These are phyloP conservation scores for Skeletonema potamos DNA, from an alignment of 108 stramenopile species.

Conservation along the genomic window DNA sequence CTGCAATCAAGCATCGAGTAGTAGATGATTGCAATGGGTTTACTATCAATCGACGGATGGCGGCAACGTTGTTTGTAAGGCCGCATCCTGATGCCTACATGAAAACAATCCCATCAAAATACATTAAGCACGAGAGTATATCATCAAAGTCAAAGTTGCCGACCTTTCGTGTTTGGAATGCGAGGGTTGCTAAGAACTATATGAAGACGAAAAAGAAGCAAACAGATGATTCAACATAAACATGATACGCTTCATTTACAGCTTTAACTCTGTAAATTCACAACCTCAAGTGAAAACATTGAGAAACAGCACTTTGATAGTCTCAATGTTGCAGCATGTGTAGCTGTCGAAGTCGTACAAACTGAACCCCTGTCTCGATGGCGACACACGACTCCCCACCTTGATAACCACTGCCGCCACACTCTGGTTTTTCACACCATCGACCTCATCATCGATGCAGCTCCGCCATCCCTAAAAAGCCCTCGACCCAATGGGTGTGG, in stretches of 20 bases:
- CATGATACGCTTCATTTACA: not conserved
- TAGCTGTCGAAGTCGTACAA: too few species aligned
- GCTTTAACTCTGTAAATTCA: not conserved
- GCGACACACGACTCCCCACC: too few species aligned
- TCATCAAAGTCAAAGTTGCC: slow-evolving; percentile 20
- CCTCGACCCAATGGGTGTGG: too few species aligned
- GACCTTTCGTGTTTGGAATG: slow-evolving; percentile 38
- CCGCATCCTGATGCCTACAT: slow-evolving; percentile 56
- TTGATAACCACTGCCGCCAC: too few species aligned
- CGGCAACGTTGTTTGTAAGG: slow-evolving; percentile 78
- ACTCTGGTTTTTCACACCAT: too few species aligned
- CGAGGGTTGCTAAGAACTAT: slow-evolving; percentile 44
- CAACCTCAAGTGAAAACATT: not conserved
- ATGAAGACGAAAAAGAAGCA: slow-evolving; percentile 30
- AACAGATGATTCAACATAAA: not conserved
- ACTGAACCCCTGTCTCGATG: too few species aligned
- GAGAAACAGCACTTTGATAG: not conserved
- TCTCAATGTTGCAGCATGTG: too few species aligned
- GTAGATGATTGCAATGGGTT: slow-evolving; percentile 17
- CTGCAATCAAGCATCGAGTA: slow-evolving; percentile 71
- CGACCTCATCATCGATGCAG: too few species aligned
- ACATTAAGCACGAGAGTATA: slow-evolving; percentile 19
- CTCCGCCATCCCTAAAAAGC: too few species aligned
- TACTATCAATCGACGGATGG: slow-evolving; percentile 37
- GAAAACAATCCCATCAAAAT: slow-evolving; percentile 43